These are phyloP conservation scores for Osmozyma mogii DNA, from an alignment of 805 yeast genomes.

Conservation along the genomic window DNA sequence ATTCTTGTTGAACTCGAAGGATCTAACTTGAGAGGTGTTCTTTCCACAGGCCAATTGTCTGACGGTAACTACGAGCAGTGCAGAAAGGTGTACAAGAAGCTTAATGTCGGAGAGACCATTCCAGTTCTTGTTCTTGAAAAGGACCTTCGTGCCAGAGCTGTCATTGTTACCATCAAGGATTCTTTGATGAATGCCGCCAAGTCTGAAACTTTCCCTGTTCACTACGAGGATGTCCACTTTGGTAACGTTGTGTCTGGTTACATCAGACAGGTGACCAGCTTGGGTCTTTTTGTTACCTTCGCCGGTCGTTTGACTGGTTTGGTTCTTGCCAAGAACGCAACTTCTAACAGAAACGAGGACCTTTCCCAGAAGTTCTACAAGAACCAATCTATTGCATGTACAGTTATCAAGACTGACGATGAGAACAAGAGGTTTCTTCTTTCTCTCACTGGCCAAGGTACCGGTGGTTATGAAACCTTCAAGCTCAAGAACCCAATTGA, in stretches of 20 bases:
- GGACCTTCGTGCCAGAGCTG: constrained; percentile 51
- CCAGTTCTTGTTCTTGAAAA: constrained; percentile 64
- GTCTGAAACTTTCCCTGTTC: constrained; percentile 43
- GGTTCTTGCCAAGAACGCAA: constrained; percentile 66
- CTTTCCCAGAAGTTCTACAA: constrained; percentile 46
- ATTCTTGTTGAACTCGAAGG: constrained; percentile 52
- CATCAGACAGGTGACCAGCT: constrained; percentile 66
- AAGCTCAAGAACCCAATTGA: constrained; percentile 53
- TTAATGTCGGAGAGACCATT: constrained; percentile 53
- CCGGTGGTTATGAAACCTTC: constrained; percentile 5
- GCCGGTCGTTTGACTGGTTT: constrained; percentile 77
- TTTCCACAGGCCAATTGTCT: constrained; percentile 66
- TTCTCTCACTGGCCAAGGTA: constrained; percentile 39
- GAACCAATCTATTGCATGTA: constrained; percentile 66
- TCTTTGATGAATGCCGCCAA: constrained; percentile 62
- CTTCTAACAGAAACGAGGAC: constrained; percentile 43
- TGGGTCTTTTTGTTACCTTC: constrained; percentile 80
- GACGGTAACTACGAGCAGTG: constrained; percentile 72
- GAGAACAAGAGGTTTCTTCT: constrained; percentile 65
- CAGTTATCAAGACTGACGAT: constrained; percentile 60
- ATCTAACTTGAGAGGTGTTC: constrained; percentile 54
- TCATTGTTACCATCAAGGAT: constrained; percentile 56
- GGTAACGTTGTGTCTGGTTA: constrained; percentile 58
- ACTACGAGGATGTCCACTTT: constrained; percentile 48
- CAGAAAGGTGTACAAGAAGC: constrained; percentile 54